Conservation (phyloP, 305 asterid species). For the Plantago rigida region DNA sequence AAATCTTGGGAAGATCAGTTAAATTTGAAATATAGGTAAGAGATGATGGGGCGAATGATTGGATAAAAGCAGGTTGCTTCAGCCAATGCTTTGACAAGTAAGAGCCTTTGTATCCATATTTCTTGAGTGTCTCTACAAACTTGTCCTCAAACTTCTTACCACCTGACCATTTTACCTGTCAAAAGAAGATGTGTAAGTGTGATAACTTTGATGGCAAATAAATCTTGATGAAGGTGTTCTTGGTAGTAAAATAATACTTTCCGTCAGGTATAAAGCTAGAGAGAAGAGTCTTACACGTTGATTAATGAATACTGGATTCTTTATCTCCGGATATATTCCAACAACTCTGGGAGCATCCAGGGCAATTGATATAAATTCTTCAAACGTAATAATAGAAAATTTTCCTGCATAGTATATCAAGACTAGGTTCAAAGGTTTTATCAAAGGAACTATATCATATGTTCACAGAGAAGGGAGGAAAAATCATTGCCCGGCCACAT, state of each 20-base stretch:
- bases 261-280: conserved; percentile 10
- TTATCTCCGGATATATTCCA: conserved; percentile 95
- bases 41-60: conserved; percentile 88
- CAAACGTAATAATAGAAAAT: conserved; percentile 71
- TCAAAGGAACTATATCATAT: no score
- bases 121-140: conserved; percentile 61
- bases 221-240: background rate
- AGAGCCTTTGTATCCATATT: conserved; percentile 70
- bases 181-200: conserved; percentile 13
- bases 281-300: conserved; percentile 52
- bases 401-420: conserved; percentile 44
- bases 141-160: conserved; percentile 77
- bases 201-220: conserved; percentile 7
- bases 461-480: no score
- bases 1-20: conserved; percentile 71
- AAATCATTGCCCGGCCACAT: no score
- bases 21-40: conserved; percentile 55
- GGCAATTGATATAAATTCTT: conserved; percentile 75
- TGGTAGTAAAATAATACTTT: conserved; percentile 4
- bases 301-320: conserved; percentile 75
- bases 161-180: conserved; percentile 77
- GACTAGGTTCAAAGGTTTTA: no score
- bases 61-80: conserved; percentile 70
- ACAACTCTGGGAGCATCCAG: conserved; percentile 73
- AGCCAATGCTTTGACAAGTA: conserved; percentile 81